Percentiles rank a stretch among this genome's conserved stretches.
Conservation (phyloP, 495 filamentous ascomycete genomes). For the Penicillium coffeae region DNA sequence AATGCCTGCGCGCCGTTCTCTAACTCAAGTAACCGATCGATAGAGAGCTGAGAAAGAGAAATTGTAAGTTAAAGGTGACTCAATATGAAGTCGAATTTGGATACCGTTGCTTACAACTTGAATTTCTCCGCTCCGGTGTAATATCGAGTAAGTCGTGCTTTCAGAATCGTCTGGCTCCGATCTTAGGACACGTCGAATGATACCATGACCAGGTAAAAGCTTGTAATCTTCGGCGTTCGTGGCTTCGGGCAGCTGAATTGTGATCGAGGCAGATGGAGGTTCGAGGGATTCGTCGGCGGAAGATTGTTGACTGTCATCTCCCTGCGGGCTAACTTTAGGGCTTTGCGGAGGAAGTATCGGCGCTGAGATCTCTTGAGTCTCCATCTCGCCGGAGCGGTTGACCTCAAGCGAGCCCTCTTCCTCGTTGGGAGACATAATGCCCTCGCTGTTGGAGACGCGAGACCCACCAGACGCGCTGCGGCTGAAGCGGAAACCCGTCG, state of each 20-base stretch:
- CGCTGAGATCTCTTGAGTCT: not conserved
- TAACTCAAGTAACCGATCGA: slow-evolving; percentile 25
- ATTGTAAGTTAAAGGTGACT: slow-evolving; percentile 12
- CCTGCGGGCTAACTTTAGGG: no score
- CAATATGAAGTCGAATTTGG: not conserved
- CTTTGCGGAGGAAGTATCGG: no score
- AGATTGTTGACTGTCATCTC: no score
- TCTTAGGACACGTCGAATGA: slow-evolving; percentile 35
- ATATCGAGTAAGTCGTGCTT: slow-evolving; percentile 37
- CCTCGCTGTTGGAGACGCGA: not conserved
- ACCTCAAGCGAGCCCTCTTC: slow-evolving; percentile 12
- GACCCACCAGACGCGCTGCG: no score
- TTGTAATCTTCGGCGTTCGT: slow-evolving; percentile 45
- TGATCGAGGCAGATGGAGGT: slow-evolving; percentile 10
- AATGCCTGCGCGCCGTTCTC: slow-evolving; percentile 32
- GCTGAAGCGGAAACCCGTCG: no score
- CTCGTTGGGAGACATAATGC: not conserved
- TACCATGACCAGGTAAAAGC: slow-evolving; percentile 43
- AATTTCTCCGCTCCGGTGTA: slow-evolving; percentile 43
- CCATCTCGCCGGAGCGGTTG: not conserved
- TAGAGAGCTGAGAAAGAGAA: slow-evolving; percentile 20
- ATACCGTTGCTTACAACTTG: slow-evolving; percentile 34
- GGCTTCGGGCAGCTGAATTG: slow-evolving; percentile 33
- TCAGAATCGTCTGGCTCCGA: slow-evolving; percentile 25
- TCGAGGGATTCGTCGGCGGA: not conserved